Base-by-base conservation (phyloP, 768 basidiomycete genomes). In the Boletus speciosus region DNA sequence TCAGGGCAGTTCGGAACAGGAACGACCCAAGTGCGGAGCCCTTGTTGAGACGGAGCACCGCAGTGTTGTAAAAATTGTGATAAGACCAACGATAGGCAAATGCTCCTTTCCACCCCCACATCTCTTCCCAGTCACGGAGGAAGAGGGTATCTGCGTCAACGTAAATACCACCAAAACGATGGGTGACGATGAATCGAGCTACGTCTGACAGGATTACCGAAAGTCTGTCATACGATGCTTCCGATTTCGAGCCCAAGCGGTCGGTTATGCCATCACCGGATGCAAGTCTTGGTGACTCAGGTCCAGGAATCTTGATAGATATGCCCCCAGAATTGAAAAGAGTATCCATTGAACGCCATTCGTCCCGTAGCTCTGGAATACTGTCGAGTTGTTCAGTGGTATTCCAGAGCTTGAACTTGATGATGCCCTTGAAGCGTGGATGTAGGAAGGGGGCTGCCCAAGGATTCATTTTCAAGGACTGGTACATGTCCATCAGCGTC, bases 81-180 rank as follows among this genome's bases (percentile, higher is more conserved):
- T 88, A 81, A n/a, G 87, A 91, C 94, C 95, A 97, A 12, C 93
- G 81, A 70, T 97, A 97, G 1, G 93, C 93, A 66, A 96, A 97
- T 14, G 93, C 91, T 40, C 94, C 93, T 56, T 85, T 83, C 87
- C 90, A 95, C 47, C 92, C 92, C 90, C 92, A 97, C 4, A 97
- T 78, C 66, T 96, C 94, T 70, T 97, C 94, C 95, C 95, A 96
- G 66, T 97, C 94, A 23, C 94, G 84, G 15, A 97, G 77, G 60
- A 98, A 79, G 62, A 98, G 80, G 4, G 92, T 95, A 66, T 97
- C 95, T 4, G 95, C 93, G 62, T 97, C 95, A 49, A 98, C 81
- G 65, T 96, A 97, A 55, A 94, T 87, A 3, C 95, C 95, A 23
- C 95, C 95, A 65, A 90, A 97, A 7, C 92, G 87, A 69, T 97